A percentile compares a stretch with the other conserved stretches of the same genome.
Conservation (phyloP, 441 rosid species). For the Geranium incanum region DNA sequence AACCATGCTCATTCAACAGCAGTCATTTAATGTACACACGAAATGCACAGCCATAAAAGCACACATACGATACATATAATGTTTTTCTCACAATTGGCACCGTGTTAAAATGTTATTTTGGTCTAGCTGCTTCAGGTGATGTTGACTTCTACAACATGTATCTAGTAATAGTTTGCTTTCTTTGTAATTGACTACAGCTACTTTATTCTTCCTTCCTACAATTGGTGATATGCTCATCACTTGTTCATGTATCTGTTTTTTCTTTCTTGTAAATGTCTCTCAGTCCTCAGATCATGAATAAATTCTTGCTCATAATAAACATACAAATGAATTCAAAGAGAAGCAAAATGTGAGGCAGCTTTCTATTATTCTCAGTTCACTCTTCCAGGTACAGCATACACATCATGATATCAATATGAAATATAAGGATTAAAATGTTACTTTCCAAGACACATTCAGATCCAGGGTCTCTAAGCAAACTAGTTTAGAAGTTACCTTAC, state of each 20-base stretch:
- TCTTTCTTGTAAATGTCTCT: background rate
- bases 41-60: conserved; percentile 2
- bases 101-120: background rate
- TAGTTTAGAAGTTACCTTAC: background rate
- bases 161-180: background rate
- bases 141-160: background rate
- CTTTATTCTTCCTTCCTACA: background rate
- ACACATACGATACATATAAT: background rate
- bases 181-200: background rate
- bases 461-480: background rate
- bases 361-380: background rate
- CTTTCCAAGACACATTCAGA: background rate
- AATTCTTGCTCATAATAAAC: background rate
- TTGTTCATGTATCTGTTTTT: background rate
- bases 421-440: background rate
- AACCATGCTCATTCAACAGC: conserved; percentile 2
- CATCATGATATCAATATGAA: background rate
- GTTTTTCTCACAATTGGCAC: background rate
- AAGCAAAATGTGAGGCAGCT: conserved; percentile 1
- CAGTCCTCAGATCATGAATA: background rate
- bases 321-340: background rate
- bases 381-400: background rate
- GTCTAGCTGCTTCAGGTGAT: background rate
- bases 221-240: background rate
- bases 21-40: background rate